Conservation (phyloP, 352 stramenopile species). For the Globisporangium mamillatum region DNA sequence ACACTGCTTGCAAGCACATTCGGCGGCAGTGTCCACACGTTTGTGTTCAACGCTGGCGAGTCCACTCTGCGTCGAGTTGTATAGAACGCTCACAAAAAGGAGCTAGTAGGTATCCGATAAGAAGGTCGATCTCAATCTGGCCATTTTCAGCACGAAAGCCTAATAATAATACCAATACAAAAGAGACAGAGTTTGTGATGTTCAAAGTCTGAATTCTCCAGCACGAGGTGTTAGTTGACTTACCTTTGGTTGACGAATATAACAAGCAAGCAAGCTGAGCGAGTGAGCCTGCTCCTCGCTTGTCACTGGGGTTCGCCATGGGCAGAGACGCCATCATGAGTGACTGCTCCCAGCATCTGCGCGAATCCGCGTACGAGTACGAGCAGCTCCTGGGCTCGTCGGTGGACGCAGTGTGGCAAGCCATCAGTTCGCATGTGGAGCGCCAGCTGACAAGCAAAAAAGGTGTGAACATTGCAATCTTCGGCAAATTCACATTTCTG, state of each 20-base stretch:
- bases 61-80: constrained; percentile 7
- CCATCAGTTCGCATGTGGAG: constrained; percentile 32
- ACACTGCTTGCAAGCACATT: constrained; percentile 62
- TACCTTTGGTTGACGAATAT: constrained; percentile 10
- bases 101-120: neutral
- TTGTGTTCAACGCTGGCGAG: constrained; percentile 28
- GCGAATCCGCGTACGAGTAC: constrained; percentile 51
- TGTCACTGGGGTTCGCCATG: neutral
- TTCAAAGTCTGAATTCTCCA: neutral
- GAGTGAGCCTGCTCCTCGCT: neutral
- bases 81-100: constrained; percentile 1
- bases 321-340: constrained; percentile 23
- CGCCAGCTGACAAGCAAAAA: constrained; percentile 35
- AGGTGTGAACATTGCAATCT: constrained; percentile 36
- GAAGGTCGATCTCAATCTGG: neutral
- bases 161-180: neutral
- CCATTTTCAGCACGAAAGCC: neutral
- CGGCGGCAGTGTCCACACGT: constrained; percentile 40
- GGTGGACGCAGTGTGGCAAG: constrained; percentile 45
- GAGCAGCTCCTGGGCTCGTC: constrained; percentile 48
- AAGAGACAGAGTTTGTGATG: neutral
- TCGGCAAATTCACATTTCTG: constrained; percentile 65
- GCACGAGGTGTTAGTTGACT: neutral
- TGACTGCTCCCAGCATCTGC: constrained; percentile 52
- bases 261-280: neutral